A percentile compares a stretch with the other conserved stretches of the same genome.
These are phyloP conservation scores for Lachnellula cervina DNA, from an alignment of 2,329 filamentous ascomycete species.

Conservation along the genomic window DNA sequence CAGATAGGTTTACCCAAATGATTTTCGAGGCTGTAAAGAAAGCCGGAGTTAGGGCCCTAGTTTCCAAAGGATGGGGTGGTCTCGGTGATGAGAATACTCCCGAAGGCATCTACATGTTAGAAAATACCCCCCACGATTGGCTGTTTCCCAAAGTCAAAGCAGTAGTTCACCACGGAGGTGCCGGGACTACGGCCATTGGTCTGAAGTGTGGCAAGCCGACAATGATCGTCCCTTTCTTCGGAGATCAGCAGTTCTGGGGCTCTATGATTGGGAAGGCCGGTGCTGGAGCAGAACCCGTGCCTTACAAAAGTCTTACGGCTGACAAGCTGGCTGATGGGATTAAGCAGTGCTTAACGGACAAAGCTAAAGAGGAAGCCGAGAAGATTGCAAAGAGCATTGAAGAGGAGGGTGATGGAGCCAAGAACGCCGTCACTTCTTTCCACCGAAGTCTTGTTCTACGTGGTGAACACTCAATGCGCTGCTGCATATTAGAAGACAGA, in stretches of 20 bases:
- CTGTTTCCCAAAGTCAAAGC: conserved; percentile 63
- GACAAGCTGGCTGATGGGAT: conserved; percentile 68
- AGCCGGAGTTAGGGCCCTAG: conserved; percentile 64
- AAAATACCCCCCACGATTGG: conserved; percentile 74
- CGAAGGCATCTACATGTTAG: conserved; percentile 66
- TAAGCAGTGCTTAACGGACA: conserved; percentile 57
- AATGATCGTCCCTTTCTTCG: conserved; percentile 76
- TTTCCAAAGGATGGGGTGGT: conserved; percentile 73
- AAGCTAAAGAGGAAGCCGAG: conserved; percentile 52
- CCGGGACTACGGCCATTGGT: conserved; percentile 70
- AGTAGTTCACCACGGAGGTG: conserved; percentile 72
- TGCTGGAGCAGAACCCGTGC: conserved; percentile 62
- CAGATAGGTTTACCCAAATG: conserved; percentile 62
- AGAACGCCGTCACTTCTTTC: conserved; percentile 64
- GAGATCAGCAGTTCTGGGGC: conserved; percentile 76
- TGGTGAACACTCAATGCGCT: conserved; percentile 54
- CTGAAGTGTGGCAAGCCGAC: conserved; percentile 67
- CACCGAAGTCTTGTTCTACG: conserved; percentile 53
- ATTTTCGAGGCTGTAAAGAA: conserved; percentile 64
- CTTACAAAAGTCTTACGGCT: conserved; percentile 60
- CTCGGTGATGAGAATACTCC: conserved; percentile 56
- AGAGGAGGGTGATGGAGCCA: conserved; percentile 59
- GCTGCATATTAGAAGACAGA: conserved; percentile 58
- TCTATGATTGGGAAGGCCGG: conserved; percentile 59
- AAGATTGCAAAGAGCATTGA: conserved; percentile 58